Evolutionary conservation across 2,329 filamentous ascomycete species (phyloP).

Genomic region (Sporothrix humicola): DNA sequence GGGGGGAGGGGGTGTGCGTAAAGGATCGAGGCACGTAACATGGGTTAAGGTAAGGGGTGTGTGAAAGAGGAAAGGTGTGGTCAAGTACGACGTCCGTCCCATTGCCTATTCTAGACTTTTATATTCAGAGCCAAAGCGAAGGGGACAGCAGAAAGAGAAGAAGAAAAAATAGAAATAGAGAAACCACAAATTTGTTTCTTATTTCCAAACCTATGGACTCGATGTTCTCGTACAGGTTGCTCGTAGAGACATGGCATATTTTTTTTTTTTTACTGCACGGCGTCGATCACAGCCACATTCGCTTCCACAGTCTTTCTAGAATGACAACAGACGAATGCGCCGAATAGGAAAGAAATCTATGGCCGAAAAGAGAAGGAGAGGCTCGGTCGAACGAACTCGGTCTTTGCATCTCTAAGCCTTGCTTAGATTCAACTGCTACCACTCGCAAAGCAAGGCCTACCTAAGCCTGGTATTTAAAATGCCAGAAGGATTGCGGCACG

Average conservation of each 20-base stretch:
- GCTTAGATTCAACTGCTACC: background rate
- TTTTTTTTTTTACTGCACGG: background rate
- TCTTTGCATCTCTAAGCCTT: background rate
- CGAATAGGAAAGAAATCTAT: background rate
- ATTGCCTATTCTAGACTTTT: background rate
- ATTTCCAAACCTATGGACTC: background rate
- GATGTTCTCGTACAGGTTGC: background rate
- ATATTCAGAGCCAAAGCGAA: background rate
- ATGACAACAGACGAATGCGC: background rate
- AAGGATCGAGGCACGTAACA: conserved; percentile 21
- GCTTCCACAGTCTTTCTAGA: background rate
- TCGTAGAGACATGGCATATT: background rate
- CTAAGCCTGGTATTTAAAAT: background rate
- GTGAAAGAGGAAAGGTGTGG: background rate
- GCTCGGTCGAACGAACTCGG: background rate
- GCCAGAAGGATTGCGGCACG: conserved; percentile 13
- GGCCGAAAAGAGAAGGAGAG: background rate
- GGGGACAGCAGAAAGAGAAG: background rate
- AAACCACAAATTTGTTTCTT: background rate
- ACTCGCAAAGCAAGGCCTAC: background rate
- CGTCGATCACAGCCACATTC: background rate
- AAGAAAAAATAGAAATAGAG: background rate
- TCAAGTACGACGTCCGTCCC: background rate
- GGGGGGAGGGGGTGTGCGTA: background rate
- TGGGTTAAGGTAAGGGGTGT: background rate